These are phyloP conservation scores for Aspergillus clavatus DNA, from an alignment of 2,329 filamentous ascomycete genomes.

Conservation along the genomic window DNA sequence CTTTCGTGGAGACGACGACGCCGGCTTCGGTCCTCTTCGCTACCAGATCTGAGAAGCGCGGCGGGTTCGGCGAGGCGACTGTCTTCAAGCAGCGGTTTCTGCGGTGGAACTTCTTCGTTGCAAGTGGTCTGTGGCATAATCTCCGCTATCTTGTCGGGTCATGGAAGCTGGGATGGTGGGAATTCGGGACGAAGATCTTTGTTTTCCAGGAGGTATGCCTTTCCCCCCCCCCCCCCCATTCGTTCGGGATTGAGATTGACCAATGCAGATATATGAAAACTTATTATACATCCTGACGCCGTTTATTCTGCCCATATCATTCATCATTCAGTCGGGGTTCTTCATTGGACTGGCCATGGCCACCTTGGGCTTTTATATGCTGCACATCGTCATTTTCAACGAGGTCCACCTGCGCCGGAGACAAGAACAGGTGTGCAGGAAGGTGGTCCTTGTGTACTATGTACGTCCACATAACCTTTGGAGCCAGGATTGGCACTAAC, in stretches of 20 bases:
- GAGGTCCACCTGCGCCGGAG: constrained; percentile 45
- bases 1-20: constrained; percentile 51
- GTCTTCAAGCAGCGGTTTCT: constrained; percentile 50
- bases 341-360: constrained; percentile 34
- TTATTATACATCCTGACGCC: constrained; percentile 44
- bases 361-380: constrained; percentile 40
- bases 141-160: constrained; percentile 43
- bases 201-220: constrained; percentile 43
- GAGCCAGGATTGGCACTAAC: too few relatives aligned
- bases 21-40: constrained; percentile 41
- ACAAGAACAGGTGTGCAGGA: constrained; percentile 40
- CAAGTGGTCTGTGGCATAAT: constrained; percentile 47
- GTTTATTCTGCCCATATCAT: constrained; percentile 44
- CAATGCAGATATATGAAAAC: constrained; percentile 41
- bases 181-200: constrained; percentile 48
- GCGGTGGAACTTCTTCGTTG: constrained; percentile 52
- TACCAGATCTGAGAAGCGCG: constrained; percentile 39
- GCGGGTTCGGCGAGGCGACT: constrained; percentile 51
- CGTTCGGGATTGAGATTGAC: background rate
- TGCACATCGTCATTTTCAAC: constrained; percentile 47
- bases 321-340: constrained; percentile 41
- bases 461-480: constrained; percentile 1
- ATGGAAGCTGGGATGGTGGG: constrained; percentile 48
- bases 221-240: background rate
- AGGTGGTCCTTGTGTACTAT: constrained; percentile 40